phyloP scores from a whole-genome alignment of 345 rosid genomes.

The Camelina hispida region DNA sequence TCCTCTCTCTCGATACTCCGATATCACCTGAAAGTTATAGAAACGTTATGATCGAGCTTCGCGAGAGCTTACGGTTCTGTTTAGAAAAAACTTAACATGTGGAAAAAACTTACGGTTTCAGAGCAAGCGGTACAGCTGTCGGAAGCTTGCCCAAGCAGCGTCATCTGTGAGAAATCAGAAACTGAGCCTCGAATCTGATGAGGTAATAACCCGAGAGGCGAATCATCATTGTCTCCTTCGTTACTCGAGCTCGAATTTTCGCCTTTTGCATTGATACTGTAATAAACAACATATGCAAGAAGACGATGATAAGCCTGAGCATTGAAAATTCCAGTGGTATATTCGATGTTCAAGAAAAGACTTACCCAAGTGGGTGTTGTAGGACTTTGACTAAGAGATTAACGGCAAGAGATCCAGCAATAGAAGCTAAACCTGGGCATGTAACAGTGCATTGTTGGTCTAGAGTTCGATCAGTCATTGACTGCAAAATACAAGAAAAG shows the following conservation, averaged over 20 bases:
- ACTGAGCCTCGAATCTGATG: constrained; percentile 94
- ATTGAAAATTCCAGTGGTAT: background rate
- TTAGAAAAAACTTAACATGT: background rate
- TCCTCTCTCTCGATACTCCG: constrained; percentile 69
- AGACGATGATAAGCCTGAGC: background rate
- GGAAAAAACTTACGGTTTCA: constrained; percentile 62
- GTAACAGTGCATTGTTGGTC: constrained; percentile 99
- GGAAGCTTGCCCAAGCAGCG: constrained; percentile 79
- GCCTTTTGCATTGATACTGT: constrained; percentile 70
- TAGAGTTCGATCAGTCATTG: constrained; percentile 89
- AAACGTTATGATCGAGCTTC: background rate
- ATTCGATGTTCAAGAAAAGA: constrained; percentile 17
- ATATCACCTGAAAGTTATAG: constrained; percentile 61
- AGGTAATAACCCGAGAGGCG: constrained; percentile 86
- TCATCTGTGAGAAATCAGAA: constrained; percentile 82
- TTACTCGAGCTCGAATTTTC: constrained; percentile 56
- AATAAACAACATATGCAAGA: constrained; percentile 25
- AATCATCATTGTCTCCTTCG: constrained; percentile 54
- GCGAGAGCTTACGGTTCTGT: background rate
- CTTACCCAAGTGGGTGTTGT: constrained; percentile 90
- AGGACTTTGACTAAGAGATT: constrained; percentile 80
- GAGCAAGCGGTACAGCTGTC: constrained; percentile 93
- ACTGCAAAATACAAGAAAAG: constrained; percentile 54
- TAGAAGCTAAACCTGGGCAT: constrained; percentile 94
- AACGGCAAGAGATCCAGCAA: constrained; percentile 87